Evolutionary conservation across 2,329 filamentous ascomycete species (phyloP).

Genomic region (Huntiella bhutanensis): DNA sequence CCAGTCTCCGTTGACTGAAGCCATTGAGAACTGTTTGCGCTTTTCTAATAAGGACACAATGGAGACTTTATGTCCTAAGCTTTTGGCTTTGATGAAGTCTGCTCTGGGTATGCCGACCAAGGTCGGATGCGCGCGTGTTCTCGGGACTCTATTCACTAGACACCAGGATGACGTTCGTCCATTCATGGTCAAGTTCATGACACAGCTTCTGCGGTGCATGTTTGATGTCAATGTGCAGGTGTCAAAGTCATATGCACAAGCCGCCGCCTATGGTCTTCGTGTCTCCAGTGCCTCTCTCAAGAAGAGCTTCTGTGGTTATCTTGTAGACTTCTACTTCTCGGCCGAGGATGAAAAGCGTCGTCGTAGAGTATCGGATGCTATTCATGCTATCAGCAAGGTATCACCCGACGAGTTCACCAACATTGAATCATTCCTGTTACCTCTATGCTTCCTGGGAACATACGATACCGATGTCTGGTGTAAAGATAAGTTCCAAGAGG

Average conservation of each 20-base stretch:
- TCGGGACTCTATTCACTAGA: constrained; percentile 69
- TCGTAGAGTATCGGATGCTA: constrained; percentile 62
- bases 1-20: constrained; percentile 76
- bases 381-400: constrained; percentile 65
- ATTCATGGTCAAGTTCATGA: constrained; percentile 57
- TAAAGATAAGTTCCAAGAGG: constrained; percentile 58
- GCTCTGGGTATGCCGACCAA: constrained; percentile 87
- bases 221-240: constrained; percentile 90
- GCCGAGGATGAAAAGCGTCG: constrained; percentile 61
- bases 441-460: constrained; percentile 73
- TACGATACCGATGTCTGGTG: constrained; percentile 72
- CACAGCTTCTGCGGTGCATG: constrained; percentile 59
- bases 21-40: constrained; percentile 75
- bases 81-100: constrained; percentile 65
- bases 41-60: constrained; percentile 65
- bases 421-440: constrained; percentile 56
- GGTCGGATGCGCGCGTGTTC: constrained; percentile 69
- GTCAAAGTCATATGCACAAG: constrained; percentile 69
- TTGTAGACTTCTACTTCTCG: constrained; percentile 57
- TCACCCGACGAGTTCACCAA: constrained; percentile 75
- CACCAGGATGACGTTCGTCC: constrained; percentile 57
- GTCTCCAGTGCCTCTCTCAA: constrained; percentile 30
- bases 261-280: constrained; percentile 68
- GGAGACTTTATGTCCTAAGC: constrained; percentile 47
- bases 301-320: constrained; percentile 30